Evolutionary conservation across 148 eudicot genomes (phyloP).

Genomic region (Nyssa sinensis): DNA sequence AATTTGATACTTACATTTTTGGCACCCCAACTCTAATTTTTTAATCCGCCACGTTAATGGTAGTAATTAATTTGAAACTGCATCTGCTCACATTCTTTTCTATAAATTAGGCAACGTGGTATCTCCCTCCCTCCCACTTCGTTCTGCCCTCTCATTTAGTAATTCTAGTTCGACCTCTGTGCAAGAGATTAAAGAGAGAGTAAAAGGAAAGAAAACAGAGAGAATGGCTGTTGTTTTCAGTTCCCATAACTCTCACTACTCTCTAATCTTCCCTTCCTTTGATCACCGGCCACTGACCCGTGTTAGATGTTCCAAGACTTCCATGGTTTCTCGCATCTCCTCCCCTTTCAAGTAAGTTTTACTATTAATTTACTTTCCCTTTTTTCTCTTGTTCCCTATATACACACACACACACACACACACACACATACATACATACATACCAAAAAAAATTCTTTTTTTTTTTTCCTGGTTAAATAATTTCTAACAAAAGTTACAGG

Average conservation of each 20-base stretch:
- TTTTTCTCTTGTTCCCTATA: not conserved
- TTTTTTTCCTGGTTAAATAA: no score
- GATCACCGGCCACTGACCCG: slow-evolving; percentile 17
- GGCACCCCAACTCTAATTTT: no score
- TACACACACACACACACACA: no score
- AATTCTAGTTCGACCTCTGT: slow-evolving; percentile 7
- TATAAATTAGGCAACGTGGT: no score
- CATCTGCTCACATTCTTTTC: no score
- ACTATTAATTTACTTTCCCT: not conserved
- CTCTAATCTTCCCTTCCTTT: slow-evolving; percentile 27
- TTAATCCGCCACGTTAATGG: no score
- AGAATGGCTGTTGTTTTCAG: slow-evolving; percentile 38
- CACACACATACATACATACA: no score
- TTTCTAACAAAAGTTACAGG: no score
- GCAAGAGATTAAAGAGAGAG: slow-evolving; percentile 15
- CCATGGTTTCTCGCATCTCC: slow-evolving; percentile 40
- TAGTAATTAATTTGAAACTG: no score
- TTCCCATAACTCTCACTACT: slow-evolving; percentile 22
- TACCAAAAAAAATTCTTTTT: no score
- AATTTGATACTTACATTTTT: no score
- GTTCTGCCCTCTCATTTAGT: slow-evolving; percentile 1
- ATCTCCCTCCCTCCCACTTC: no score
- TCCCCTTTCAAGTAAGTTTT: slow-evolving; percentile 31
- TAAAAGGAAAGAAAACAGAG: not conserved
- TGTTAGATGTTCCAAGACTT: slow-evolving; percentile 34